A percentile compares a stretch with the other conserved stretches of the same genome.
Evolutionary conservation across 2,329 filamentous ascomycete genomes (phyloP).

Genomic region (Diaporthe velutina): DNA sequence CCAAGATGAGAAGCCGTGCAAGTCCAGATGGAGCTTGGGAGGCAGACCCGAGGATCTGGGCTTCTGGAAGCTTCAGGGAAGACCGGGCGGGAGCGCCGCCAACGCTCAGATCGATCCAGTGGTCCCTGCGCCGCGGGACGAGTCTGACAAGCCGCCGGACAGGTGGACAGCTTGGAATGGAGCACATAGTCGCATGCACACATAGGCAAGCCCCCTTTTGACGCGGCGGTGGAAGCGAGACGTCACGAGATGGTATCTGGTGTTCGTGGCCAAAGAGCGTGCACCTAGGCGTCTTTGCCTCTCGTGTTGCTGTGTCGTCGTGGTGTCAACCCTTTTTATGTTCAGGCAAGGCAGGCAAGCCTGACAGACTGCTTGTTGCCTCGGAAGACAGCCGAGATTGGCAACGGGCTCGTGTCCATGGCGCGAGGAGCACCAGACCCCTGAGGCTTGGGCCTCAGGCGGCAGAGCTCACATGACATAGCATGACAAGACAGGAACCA

Average conservation of each 20-base stretch:
- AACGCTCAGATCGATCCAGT: constrained; percentile 21
- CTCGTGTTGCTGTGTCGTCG: not conserved
- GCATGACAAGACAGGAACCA: too few relatives aligned
- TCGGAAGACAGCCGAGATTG: constrained; percentile 20
- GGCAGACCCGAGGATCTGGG: constrained; percentile 12
- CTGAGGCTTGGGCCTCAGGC: not conserved
- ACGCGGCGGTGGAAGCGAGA: not conserved
- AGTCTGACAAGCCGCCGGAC: not conserved
- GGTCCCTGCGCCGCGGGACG: constrained; percentile 13
- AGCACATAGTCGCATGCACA: not conserved
- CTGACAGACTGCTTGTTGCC: not conserved
- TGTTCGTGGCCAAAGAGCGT: not conserved
- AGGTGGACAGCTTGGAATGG: not conserved
- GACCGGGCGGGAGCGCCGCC: constrained; percentile 17
- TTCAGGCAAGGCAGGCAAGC: not conserved
- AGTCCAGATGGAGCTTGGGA: constrained; percentile 8
- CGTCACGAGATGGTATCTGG: not conserved
- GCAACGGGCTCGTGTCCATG: constrained; percentile 3
- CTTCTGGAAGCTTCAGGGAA: constrained; percentile 29
- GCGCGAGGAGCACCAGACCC: not conserved
- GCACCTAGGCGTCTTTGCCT: not conserved
- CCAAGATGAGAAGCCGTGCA: not conserved
- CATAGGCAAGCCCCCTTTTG: not conserved
- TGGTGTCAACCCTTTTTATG: too few relatives aligned
- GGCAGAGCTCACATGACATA: not conserved